Conservation (phyloP, 2,329 filamentous ascomycete genomes). For the Fusarium anguioides region DNA sequence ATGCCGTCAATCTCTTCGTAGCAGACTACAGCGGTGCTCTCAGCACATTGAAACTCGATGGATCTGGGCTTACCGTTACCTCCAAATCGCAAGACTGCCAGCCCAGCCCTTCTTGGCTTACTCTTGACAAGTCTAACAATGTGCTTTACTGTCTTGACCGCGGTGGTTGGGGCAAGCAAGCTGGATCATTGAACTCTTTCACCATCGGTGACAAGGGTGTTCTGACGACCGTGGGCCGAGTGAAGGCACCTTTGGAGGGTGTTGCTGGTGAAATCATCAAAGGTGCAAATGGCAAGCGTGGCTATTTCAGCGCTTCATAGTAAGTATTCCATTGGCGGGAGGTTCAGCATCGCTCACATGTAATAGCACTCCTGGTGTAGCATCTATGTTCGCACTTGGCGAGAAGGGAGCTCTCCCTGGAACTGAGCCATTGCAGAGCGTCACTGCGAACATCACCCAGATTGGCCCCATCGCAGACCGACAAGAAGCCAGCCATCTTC, state of each 20-base stretch:
- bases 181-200: slow-evolving; percentile 42
- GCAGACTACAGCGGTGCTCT: slow-evolving; percentile 39
- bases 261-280: slow-evolving; percentile 38
- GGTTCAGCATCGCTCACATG: not conserved
- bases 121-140: slow-evolving; percentile 19
- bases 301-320: slow-evolving; percentile 40
- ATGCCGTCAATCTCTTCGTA: slow-evolving; percentile 37
- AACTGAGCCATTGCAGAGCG: slow-evolving; percentile 28
- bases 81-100: slow-evolving; percentile 28
- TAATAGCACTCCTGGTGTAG: slow-evolving; percentile 22
- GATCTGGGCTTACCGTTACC: slow-evolving; percentile 14
- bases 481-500: slow-evolving; percentile 40
- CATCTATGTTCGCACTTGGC: slow-evolving; percentile 28
- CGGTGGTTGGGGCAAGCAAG: slow-evolving; percentile 1
- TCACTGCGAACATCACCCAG: slow-evolving; percentile 31
- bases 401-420: slow-evolving; percentile 29
- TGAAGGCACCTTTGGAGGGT: slow-evolving; percentile 22
- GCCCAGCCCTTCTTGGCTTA: slow-evolving; percentile 35
- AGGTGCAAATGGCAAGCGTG: slow-evolving; percentile 19
- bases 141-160: slow-evolving; percentile 42
- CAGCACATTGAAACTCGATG: slow-evolving; percentile 29
- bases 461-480: slow-evolving; percentile 34
- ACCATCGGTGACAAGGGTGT: slow-evolving; percentile 14
- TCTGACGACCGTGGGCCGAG: slow-evolving; percentile 19
- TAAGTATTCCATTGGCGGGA: not conserved